Evolutionary conservation across 2,329 filamentous ascomycete species (phyloP), one percentile per base, ranked within the genome.

Genomic region (Passalora sequoiae): DNA sequence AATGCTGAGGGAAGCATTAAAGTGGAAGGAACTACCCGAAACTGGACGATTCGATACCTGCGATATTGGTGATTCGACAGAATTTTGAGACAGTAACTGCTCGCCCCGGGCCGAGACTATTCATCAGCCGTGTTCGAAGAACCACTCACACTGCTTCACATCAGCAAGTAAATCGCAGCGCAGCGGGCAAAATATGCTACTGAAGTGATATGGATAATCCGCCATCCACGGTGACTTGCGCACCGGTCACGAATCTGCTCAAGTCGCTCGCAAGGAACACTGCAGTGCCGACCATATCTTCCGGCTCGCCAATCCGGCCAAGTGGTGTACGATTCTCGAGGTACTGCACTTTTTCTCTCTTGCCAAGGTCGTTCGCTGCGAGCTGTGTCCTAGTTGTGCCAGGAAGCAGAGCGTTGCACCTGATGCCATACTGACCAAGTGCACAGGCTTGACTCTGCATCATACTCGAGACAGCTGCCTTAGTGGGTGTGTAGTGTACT

Each of bases 401-500:
- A 0, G 88, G 88, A 9, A 94, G 67, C 40, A 94, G 66, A 1
- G 88, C 86, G 64, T 94, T 94, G 62, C 87, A 94, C 38, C 88
- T 68, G 39, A 94, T 88, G 3, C 73, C 71, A 63, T 91, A 76
- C 58, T 78, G 76, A 0, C 88, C 88, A 28, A 94, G 66, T 5
- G 87, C 85, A 22, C 86, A 83, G 0, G 88, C 88, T 30, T 80
- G 80, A 50, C 81, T 87, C 69, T 94, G 88, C 78, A 94, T 92
- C 36, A 94, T 72, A 36, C 78, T 84, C 22, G 86, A 62, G 2
- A 94, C 76, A 3, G 86, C 87, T 0, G 88, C 87, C 66, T 94
- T 94, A 8, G 87, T 94, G 9, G 88, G 86, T 12, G 87, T 94
- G 67, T 94, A 94, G 62, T 94, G 87, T 15, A 79, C 81, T 69